phyloP scores from a whole-genome alignment of 225 moss, liverwort and hornwort species.

The Sphagnum contortum region DNA sequence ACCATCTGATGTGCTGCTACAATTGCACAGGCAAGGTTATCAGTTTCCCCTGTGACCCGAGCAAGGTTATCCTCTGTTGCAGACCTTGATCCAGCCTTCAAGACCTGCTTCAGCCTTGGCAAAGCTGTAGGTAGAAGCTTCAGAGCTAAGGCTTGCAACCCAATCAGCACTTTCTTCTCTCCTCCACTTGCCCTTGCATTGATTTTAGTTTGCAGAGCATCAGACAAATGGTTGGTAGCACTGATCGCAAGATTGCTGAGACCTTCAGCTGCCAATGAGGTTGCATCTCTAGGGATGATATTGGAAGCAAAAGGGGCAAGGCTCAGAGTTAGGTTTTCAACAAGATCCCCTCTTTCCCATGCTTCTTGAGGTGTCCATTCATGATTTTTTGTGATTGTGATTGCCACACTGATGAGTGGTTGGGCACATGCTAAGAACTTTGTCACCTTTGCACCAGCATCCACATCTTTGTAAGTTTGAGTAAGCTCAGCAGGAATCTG shows the following conservation, averaged over 20 bases:
- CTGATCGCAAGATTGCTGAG: conserved; percentile 11
- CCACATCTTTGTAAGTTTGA: conserved; percentile 11
- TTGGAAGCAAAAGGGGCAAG: conserved; percentile 31
- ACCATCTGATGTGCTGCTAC: conserved; percentile 39
- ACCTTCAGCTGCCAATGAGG: conserved; percentile 8
- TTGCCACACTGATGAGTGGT: conserved; percentile 18
- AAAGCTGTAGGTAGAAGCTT: conserved; percentile 13
- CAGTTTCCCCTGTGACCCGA: neutral
- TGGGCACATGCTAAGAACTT: conserved; percentile 17
- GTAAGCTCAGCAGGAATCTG: conserved; percentile 32
- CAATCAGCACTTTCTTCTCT: neutral
- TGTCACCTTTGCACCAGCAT: conserved; percentile 6
- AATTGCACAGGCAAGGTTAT: conserved; percentile 18
- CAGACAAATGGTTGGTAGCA: conserved; percentile 14
- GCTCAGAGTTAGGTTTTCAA: conserved; percentile 24
- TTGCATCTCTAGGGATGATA: conserved; percentile 8
- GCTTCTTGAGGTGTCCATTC: neutral
- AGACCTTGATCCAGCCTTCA: conserved; percentile 16
- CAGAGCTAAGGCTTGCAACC: conserved; percentile 8
- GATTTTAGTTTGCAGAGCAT: conserved; percentile 5
- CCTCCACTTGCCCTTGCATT: neutral
- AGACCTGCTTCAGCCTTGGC: conserved; percentile 29
- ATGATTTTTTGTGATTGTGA: conserved; percentile 16
- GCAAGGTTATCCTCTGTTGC: neutral
- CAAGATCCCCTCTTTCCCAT: conserved; percentile 5